Conservation (phyloP, 768 basidiomycete genomes). For the Panaeolus papilionaceus region DNA sequence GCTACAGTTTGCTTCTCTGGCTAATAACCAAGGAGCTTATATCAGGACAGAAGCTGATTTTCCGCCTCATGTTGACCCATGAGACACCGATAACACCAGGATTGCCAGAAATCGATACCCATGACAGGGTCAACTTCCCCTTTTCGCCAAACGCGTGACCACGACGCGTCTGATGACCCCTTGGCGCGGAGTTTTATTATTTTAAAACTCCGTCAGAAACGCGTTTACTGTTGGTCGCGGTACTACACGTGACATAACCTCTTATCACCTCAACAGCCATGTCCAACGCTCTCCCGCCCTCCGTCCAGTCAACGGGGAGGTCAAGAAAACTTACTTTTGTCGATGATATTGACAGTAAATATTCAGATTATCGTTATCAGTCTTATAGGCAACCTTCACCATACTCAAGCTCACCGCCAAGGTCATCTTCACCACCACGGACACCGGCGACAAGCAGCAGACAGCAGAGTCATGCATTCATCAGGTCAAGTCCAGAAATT, state of each 20-base stretch:
- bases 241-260: constrained; percentile 44
- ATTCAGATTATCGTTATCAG: constrained; percentile 8
- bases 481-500: constrained; percentile 43
- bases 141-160: constrained; percentile 37
- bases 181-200: constrained; percentile 35
- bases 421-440: constrained; percentile 46
- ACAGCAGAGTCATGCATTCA: constrained; percentile 35
- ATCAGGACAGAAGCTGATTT: constrained; percentile 14
- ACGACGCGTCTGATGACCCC: constrained; percentile 36
- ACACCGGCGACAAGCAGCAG: constrained; percentile 40
- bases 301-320: constrained; percentile 30
- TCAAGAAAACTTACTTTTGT: constrained; percentile 27
- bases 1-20: constrained; percentile 8
- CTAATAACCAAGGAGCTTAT: constrained; percentile 9
- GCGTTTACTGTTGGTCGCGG: constrained; percentile 47
- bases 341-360: constrained; percentile 12
- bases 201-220: constrained; percentile 45
- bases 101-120: constrained; percentile 5
- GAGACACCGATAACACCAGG: constrained; percentile 6
- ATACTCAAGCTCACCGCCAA: constrained; percentile 40
- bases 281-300: constrained; percentile 40
- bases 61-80: constrained; percentile 7
- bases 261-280: constrained; percentile 55
- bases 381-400: constrained; percentile 22
- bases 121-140: constrained; percentile 6